Percentiles rank a stretch among this genome's conserved stretches.
These are phyloP conservation scores for Malus hybrid DNA, from an alignment of 331 rosid genomes.

Conservation along the genomic window DNA sequence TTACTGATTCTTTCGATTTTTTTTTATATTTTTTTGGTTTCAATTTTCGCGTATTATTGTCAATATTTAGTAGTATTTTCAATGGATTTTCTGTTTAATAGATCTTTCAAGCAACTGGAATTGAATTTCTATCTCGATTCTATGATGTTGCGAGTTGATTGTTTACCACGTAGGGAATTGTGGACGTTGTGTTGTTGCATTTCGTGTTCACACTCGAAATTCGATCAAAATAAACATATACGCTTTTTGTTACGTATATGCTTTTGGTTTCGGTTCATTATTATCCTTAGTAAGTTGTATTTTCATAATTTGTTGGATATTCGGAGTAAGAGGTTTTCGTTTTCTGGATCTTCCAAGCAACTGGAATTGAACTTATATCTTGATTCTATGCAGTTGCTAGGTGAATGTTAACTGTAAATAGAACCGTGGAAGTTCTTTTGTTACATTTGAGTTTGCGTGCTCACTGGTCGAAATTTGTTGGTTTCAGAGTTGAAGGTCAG, in stretches of 20 bases:
- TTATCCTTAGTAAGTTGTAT: background rate
- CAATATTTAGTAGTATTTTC: background rate
- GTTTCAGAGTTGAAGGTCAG: constrained; percentile 25
- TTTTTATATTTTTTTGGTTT: no score
- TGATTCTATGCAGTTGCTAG: background rate
- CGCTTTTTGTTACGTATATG: no score
- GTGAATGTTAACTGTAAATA: background rate
- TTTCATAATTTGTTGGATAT: background rate
- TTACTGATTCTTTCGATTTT: background rate
- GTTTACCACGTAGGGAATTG: background rate
- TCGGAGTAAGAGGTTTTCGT: background rate
- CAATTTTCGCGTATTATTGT: background rate
- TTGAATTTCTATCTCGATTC: background rate
- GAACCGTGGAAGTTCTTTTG: no score
- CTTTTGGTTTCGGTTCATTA: background rate
- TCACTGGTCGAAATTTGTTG: background rate
- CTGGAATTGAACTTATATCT: background rate
- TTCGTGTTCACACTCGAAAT: background rate
- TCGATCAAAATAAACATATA: no score
- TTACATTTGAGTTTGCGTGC: no score
- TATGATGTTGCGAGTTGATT: background rate
- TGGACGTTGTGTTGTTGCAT: background rate
- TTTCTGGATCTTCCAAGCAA: background rate
- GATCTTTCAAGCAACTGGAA: background rate
- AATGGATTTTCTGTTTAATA: background rate